Conservation (phyloP, 768 basidiomycete species). For the Termitomyces heimii region DNA sequence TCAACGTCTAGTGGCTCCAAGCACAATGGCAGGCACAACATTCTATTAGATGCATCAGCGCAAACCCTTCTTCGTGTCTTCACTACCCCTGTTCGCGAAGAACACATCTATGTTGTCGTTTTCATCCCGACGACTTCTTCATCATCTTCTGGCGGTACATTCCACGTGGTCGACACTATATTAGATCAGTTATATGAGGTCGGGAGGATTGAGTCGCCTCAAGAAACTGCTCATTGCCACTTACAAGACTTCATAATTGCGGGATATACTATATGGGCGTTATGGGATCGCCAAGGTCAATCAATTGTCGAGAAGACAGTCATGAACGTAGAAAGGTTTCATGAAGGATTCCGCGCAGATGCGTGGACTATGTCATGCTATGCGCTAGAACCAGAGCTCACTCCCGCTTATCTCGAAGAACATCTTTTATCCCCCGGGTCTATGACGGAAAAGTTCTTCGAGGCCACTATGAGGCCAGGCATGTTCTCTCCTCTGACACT, state of each 20-base stretch:
- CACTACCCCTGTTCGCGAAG: constrained; percentile 36
- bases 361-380: constrained; percentile 55
- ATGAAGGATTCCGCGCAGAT: constrained; percentile 22
- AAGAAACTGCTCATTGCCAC: constrained; percentile 57
- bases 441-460: constrained; percentile 72
- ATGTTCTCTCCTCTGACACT: constrained; percentile 83
- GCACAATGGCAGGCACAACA: constrained; percentile 28
- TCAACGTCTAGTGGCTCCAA: constrained; percentile 18
- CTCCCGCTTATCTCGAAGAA: constrained; percentile 86
- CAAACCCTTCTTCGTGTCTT: constrained; percentile 66
- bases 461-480: constrained; percentile 81
- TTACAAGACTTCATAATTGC: constrained; percentile 72
- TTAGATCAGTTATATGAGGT: constrained; percentile 55
- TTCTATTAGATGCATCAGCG: constrained; percentile 52
- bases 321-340: constrained; percentile 34
- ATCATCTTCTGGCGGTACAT: constrained; percentile 69
- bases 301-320: constrained; percentile 58
- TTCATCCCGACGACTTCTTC: constrained; percentile 69
- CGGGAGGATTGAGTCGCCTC: constrained; percentile 54
- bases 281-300: constrained; percentile 81
- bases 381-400: constrained; percentile 69
- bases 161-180: constrained; percentile 57
- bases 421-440: constrained; percentile 66
- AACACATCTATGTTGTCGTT: constrained; percentile 56
- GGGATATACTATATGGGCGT: constrained; percentile 50